Percentiles rank a stretch among this genome's conserved stretches.
phyloP scores from a whole-genome alignment of 1,139 yeast species.

The Kodamaea sp. region DNA sequence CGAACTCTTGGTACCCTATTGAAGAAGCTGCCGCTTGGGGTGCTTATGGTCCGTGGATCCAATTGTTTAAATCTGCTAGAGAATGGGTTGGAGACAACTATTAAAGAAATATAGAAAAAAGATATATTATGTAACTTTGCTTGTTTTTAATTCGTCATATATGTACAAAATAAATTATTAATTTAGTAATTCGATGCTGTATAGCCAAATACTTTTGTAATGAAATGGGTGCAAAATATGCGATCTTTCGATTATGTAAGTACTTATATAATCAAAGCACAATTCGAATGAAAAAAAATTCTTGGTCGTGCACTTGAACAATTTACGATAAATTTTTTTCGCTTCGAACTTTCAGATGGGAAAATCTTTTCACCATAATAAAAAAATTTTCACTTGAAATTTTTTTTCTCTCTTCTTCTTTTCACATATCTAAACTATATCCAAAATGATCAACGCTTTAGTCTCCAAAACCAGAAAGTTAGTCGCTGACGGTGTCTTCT shows the following conservation, averaged over 20 bases:
- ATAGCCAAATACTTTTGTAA: too few relatives aligned
- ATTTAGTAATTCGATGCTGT: too few relatives aligned
- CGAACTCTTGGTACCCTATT: constrained; percentile 87
- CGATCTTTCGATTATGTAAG: too few relatives aligned
- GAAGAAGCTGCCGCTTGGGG: constrained; percentile 65
- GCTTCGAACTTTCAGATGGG: background rate
- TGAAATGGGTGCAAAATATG: too few relatives aligned
- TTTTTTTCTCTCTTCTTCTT: constrained; percentile 7
- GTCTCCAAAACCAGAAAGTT: constrained; percentile 84
- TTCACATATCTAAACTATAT: constrained; percentile 4
- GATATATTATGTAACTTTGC: background rate
- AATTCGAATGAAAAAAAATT: background rate
- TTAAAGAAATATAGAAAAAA: constrained; percentile 6
- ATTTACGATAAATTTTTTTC: constrained; percentile 7
- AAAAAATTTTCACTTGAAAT: constrained; percentile 6
- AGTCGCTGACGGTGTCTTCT: constrained; percentile 99
- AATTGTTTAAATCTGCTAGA: constrained; percentile 90
- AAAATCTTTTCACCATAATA: constrained; percentile 5
- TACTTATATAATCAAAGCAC: too few relatives aligned
- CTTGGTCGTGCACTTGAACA: constrained; percentile 11
- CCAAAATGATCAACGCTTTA: constrained; percentile 52
- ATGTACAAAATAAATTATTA: too few relatives aligned
- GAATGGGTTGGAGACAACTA: constrained; percentile 71
- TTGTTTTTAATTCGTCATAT: too few relatives aligned
- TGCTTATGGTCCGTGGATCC: constrained; percentile 89